Percentiles rank a stretch among this genome's conserved stretches.
phyloP scores from a whole-genome alignment of 2,329 filamentous ascomycete genomes.

The Pezicula radicicola region DNA sequence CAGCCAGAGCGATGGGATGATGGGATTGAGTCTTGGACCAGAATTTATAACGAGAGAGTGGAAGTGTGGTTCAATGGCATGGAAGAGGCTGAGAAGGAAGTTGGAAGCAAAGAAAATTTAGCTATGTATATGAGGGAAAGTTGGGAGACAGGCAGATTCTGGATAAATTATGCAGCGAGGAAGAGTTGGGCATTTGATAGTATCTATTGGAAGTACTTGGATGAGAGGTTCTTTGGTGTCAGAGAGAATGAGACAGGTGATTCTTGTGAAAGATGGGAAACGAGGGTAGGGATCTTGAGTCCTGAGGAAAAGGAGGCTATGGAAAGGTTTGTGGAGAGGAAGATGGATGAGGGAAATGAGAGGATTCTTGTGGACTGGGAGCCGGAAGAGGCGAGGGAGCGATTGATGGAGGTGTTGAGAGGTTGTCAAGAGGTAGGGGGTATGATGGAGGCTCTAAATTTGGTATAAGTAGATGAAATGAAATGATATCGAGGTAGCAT shows the following conservation, averaged over 20 bases:
- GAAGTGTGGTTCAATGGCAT: constrained; percentile 30
- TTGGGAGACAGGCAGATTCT: constrained; percentile 30
- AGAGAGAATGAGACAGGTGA: constrained; percentile 1
- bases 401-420: constrained; percentile 11
- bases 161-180: constrained; percentile 30
- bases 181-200: constrained; percentile 13
- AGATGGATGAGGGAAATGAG: constrained; percentile 25
- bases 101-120: constrained; percentile 9
- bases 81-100: constrained; percentile 25
- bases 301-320: constrained; percentile 19
- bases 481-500: neutral
- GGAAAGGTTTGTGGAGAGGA: constrained; percentile 27
- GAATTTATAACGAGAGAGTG: constrained; percentile 28
- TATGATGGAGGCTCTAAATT: neutral
- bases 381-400: constrained; percentile 13
- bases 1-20: constrained; percentile 27
- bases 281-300: constrained; percentile 23
- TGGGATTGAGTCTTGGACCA: constrained; percentile 27
- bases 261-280: constrained; percentile 18
- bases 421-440: neutral
- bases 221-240: constrained; percentile 8
- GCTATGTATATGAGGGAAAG: constrained; percentile 32
- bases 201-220: constrained; percentile 30
- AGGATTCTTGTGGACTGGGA: constrained; percentile 24
- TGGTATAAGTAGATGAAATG: neutral